Base-by-base conservation (phyloP, 2,329 filamentous ascomycete genomes). In the Cercospora zeina region DNA sequence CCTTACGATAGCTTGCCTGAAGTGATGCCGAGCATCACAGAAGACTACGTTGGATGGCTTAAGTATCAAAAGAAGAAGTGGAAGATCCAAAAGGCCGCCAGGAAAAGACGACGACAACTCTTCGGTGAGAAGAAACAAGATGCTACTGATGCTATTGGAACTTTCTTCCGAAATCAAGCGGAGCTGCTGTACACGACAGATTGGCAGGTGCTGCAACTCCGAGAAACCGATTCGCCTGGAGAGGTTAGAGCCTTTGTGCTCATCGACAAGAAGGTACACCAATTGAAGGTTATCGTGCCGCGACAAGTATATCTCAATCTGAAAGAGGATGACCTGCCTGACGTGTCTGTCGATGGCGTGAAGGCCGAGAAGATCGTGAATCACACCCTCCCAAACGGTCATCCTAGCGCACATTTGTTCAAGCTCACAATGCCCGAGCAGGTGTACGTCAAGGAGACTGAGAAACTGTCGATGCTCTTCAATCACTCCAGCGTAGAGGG, bases 31-130 rank as follows among this genome's bases (percentile, higher is more conserved):
- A 85, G 84, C 24, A 89, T 95, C 19, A 90, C 87, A 0, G 87
- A 95, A 54, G 89, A 99, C 75, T 99, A 99, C 69, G 80, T 86
- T 16, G 91, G 86, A 0, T 99, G 96, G 81, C 76, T 99, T 58
- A 84, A 89, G 72, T 97, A 97, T 72, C 95, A 99, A 74, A 99
- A 99, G 77, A 87, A 93, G 78, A 99, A 99, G 77, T 99, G 95
- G 95, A 97, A 93, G 79, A 89, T 97, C 37, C 95, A 99, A 74
- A 96, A 92, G 72, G 89, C 96, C 74, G 92, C 93, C 34, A 87
- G 95, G 21, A 83, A 88, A 63, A 87, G 93, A 47, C 85, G 96
- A 66, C 86, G 93, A 54, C 95, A 99, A 74, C 81, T 99, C 0
- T 99, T 99, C 71, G 95, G 95, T 63, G 93, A 99, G 71, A 88